Percentiles rank a stretch among this genome's conserved stretches.
Conservation (phyloP, 176 grass and related monocot genomes). For the Sorghum bicolor region Sorghum_bicolor_NCBIv3 NC_012871.2:61032501-61033000, state of each 20-base stretch:
- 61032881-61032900: slow-evolving; percentile 95
- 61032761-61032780: slow-evolving; percentile 90
- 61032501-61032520: slow-evolving; percentile 23
- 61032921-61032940: slow-evolving; percentile 97
- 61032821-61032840: slow-evolving; percentile 73
- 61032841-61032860: slow-evolving; percentile 70
- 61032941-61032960: slow-evolving; percentile 96
- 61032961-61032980: slow-evolving; percentile 99
- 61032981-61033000: slow-evolving; percentile 86
- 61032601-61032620: slow-evolving; percentile 85
- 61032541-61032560: slow-evolving; percentile 93
- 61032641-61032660: slow-evolving; percentile 98
- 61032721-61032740: slow-evolving; percentile 70
- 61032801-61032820: slow-evolving; percentile 98
- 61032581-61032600: slow-evolving; percentile 75
- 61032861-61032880: slow-evolving; percentile 67
- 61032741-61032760: slow-evolving; percentile 94
- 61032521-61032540: slow-evolving; percentile 72
- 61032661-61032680: slow-evolving; percentile 92
- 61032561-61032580: slow-evolving; percentile 87
- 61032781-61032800: slow-evolving; percentile 91
- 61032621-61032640: slow-evolving; percentile 97
- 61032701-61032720: slow-evolving; percentile 85
- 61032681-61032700: slow-evolving; percentile 86
- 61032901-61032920: slow-evolving; percentile 65